Base-by-base conservation (phyloP, 768 basidiomycete species). In the Mrakia blollopis region DNA sequence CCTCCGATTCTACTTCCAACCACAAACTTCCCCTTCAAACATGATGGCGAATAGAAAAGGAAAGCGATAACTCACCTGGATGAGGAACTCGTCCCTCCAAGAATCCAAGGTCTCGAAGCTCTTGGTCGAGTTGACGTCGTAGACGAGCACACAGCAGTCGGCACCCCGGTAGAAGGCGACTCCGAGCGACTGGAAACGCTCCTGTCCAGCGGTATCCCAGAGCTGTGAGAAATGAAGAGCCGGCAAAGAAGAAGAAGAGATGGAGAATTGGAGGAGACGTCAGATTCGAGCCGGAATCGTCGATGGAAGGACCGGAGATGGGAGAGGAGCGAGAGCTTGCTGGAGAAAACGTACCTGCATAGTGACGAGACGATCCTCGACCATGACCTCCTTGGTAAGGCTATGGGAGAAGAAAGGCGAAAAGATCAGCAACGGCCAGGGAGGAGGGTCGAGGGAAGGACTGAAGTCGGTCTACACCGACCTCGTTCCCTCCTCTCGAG, bases 151-250 rank as follows among this genome's bases (percentile, higher is more conserved):
- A 83, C 97, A 99, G 85, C 97, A 98, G 82, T 99, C 97, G 23
- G 97, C 97, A 50, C 97, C 97, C 80, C 97, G 91, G 85, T 99
- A 99, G 86, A 98, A 99, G 7, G 97, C 97, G 65, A 98, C 95
- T 37, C 97, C 97, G 28, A 99, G 89, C 18, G 95, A 98, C 85
- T 98, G 96, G 89, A 99, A 99, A 70, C 97, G 93, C 85, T 99
- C 97, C 85, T 99, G 97, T 39, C 97, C 97, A 21, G 97, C 97
- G 70, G 97, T 99, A 82, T 99, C 97, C 97, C 97, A 99, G 69
- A 99, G 87, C 94, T 98, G 79, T n/a, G 35, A n/a, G 25, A 37
- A 25, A 37, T 35, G 47, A 9, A 72, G 65, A 23, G 5, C 25
- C 57, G 32, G 23, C 44, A 8, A 50, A 52, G 6, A 35, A 28